These are phyloP conservation scores for Fraxinus americana DNA, from an alignment of 257 asterid genomes.

Conservation along the genomic window DNA sequence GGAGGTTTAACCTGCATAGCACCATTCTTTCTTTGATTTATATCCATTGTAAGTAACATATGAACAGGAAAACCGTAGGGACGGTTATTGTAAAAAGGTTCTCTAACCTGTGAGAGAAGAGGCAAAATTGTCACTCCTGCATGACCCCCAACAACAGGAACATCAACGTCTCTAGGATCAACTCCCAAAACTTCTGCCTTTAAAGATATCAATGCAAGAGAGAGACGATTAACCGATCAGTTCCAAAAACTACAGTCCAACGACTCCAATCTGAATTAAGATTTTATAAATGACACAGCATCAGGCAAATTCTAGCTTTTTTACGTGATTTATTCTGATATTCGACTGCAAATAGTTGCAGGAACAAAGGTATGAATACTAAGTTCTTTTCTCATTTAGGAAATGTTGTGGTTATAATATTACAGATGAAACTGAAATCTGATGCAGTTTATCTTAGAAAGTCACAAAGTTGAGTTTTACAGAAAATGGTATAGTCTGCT, in stretches of 20 bases:
- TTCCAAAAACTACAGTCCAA: not conserved
- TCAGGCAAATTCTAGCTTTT: too few species aligned
- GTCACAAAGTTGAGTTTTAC: too few species aligned
- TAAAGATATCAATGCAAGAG: slow-evolving; percentile 1
- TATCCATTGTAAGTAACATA: not conserved
- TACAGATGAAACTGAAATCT: not conserved
- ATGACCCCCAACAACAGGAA: slow-evolving; percentile 96
- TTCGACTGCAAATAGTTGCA: too few species aligned
- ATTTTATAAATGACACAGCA: too few species aligned
- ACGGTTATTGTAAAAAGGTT: not conserved
- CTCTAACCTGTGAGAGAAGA: slow-evolving; percentile 79
- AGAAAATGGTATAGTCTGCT: too few species aligned
- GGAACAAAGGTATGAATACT: too few species aligned
- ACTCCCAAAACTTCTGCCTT: slow-evolving; percentile 95
- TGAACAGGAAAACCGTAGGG: not conserved
- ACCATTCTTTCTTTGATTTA: not conserved
- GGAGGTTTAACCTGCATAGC: slow-evolving; percentile 77
- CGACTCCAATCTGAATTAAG: too few species aligned
- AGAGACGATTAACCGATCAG: not conserved
- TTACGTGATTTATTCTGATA: too few species aligned
- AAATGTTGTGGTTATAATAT: too few species aligned
- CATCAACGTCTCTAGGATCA: slow-evolving; percentile 83
- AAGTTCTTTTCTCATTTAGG: too few species aligned
- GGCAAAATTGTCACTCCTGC: slow-evolving; percentile 94
- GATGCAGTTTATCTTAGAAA: too few species aligned